A percentile compares a stretch with the other conserved stretches of the same genome.
phyloP scores from a whole-genome alignment of 1,139 yeast genomes.

The Blastobotrys malaysiensis region DNA sequence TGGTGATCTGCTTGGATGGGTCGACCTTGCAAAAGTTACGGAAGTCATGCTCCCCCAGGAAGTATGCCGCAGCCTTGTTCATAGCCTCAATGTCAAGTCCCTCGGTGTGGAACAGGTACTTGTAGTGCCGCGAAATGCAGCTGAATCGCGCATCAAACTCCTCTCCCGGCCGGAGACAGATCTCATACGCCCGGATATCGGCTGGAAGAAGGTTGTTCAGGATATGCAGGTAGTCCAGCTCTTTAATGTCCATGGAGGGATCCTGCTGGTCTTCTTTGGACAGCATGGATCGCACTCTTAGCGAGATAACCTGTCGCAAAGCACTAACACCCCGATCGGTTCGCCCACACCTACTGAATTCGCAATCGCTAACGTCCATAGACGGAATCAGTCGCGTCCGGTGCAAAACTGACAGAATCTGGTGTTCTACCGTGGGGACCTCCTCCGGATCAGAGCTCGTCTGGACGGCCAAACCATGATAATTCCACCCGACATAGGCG shows the following conservation, averaged over 20 bases:
- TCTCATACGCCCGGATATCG: constrained; percentile 77
- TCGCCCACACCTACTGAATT: constrained; percentile 89
- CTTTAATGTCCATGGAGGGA: constrained; percentile 52
- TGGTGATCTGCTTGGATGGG: constrained; percentile 86
- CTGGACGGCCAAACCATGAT: constrained; percentile 85
- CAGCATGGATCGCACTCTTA: constrained; percentile 66
- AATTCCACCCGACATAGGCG: constrained; percentile 65
- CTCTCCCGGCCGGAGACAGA: constrained; percentile 75
- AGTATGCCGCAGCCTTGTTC: constrained; percentile 61
- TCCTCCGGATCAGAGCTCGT: constrained; percentile 46
- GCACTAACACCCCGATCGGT: constrained; percentile 98
- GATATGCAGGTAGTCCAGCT: constrained; percentile 69
- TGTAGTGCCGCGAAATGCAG: constrained; percentile 77
- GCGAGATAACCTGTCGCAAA: constrained; percentile 85
- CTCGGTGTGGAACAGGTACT: constrained; percentile 58
- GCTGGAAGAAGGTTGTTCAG: constrained; percentile 73
- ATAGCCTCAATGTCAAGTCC: constrained; percentile 60
- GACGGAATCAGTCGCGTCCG: constrained; percentile 63
- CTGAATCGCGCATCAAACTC: constrained; percentile 91
- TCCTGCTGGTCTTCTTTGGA: constrained; percentile 52
- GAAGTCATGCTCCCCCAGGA: constrained; percentile 80
- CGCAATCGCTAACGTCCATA: constrained; percentile 52
- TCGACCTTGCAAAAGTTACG: constrained; percentile 92
- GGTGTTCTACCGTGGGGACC: constrained; percentile 82
- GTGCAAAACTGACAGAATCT: constrained; percentile 62